These are phyloP conservation scores for Fragaria nilgerrensis DNA, from an alignment of 306 rosid genomes.

Conservation along the genomic window DNA sequence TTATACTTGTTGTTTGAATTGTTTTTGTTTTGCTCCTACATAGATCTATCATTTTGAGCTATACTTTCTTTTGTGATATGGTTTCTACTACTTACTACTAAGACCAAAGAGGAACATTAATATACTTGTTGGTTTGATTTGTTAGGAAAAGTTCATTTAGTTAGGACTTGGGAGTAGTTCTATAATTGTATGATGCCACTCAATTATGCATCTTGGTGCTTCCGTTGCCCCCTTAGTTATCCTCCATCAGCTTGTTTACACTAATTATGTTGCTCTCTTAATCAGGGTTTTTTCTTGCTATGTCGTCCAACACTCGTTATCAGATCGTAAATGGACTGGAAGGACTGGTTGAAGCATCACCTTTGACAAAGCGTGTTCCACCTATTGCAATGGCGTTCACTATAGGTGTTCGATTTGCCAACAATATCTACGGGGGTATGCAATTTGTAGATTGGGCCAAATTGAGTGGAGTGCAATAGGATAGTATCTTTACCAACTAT, in stretches of 20 bases:
- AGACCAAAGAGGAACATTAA: no score
- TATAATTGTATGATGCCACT: not conserved
- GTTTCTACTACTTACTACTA: no score
- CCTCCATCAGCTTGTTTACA: not conserved
- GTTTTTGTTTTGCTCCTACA: not conserved
- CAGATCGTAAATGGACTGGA: conserved; percentile 86
- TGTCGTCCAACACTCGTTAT: conserved; percentile 88
- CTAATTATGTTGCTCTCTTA: conserved; percentile 3
- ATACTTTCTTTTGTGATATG: no score
- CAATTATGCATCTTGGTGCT: not conserved
- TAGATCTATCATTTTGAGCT: not conserved
- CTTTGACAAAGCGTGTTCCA: conserved; percentile 69
- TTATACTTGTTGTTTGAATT: not conserved
- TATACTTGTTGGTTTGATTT: no score
- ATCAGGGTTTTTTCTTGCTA: conserved; percentile 85
- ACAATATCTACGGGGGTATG: conserved; percentile 92
- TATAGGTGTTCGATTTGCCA: conserved; percentile 78
- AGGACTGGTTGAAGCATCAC: conserved; percentile 69
- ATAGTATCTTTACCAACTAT: not conserved
- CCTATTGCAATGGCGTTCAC: conserved; percentile 87
- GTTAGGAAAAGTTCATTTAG: not conserved
- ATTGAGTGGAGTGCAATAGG: conserved; percentile 74
- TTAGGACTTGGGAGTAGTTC: not conserved
- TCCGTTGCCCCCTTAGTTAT: conserved; percentile 20
- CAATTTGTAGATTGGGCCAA: conserved; percentile 97